Base-by-base conservation (phyloP, 2,329 filamentous ascomycete species). In the Rhinocladiella similis region DNA sequence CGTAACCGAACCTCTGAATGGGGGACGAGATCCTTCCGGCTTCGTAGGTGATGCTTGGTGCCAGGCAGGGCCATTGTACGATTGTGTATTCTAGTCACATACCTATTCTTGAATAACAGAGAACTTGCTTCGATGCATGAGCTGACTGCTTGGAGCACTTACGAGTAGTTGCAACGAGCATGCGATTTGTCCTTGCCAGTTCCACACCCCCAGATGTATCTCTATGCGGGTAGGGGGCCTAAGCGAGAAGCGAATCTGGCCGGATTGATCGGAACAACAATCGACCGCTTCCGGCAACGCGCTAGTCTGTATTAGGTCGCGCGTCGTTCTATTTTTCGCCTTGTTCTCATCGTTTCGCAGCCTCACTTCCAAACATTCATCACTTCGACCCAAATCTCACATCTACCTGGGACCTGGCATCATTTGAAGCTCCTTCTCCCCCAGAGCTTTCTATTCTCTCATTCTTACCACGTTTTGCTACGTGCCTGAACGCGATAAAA, bases 281-380 rank as follows among this genome's bases (percentile, higher is more conserved):
- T 55, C 46, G n/a, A 10, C 56, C 56, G 43, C 3, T 38, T 52
- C 48, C 48, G 56, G 27, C 9, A 50, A 2, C 10, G 27, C 36
- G 20, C 27, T 50, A 41, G 36, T n/a, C 48, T 27, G 38, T 33
- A 20, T 12, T 16, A 6, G 38, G 13, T 35, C n/a, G 36, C 56
- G 42, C 51, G 43, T 52, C 52, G 27, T 50, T 20, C n/a, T 47
- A 55, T 43, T 55, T 55, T 57, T 55, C 49, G 50, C 62, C 61
- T 66, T 58, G 46, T 56, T 57, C 57, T 63, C 62, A 57, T 61
- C 59, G 18, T 12, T 55, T 57, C 57, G 49, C 45, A 59, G 60
- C 60, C 50, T 57, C 66, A 58, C 18, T 41, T 19, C 14, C 38
- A 41, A 53, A 43, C 42, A 45, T 25, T 47, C 53, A 59, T 48